These are phyloP conservation scores for Brassica nigra DNA, from an alignment of 345 rosid genomes.

Conservation along the genomic window DNA sequence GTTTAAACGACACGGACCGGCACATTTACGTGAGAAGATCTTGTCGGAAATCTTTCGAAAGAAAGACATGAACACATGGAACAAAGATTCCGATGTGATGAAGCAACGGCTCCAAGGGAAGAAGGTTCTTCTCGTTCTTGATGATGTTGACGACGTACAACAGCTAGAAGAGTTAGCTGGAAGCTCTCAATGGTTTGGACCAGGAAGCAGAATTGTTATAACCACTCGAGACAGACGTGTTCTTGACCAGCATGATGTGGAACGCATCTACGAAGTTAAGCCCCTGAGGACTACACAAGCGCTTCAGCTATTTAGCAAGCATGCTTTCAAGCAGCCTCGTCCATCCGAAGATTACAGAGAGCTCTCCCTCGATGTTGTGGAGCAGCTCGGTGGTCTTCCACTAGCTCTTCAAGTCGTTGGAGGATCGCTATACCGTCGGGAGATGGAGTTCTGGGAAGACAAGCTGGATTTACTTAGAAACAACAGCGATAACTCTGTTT, in stretches of 20 bases:
- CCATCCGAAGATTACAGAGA: slow-evolving; percentile 33
- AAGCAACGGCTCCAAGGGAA: slow-evolving; percentile 24
- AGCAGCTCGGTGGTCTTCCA: slow-evolving; percentile 45
- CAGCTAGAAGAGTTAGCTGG: slow-evolving; percentile 37
- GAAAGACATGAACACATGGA: slow-evolving; percentile 6
- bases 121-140: slow-evolving; percentile 37
- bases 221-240: slow-evolving; percentile 41
- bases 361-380: slow-evolving; percentile 24
- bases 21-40: slow-evolving; percentile 22
- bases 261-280: slow-evolving; percentile 30
- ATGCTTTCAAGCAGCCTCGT: slow-evolving; percentile 34
- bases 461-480: slow-evolving; percentile 26
- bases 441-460: slow-evolving; percentile 32
- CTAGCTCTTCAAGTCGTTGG: slow-evolving; percentile 45
- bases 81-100: slow-evolving; percentile 25
- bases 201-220: slow-evolving; percentile 42
- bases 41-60: slow-evolving; percentile 24
- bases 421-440: slow-evolving; percentile 38
- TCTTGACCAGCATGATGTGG: slow-evolving; percentile 28
- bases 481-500: slow-evolving; percentile 2
- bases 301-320: slow-evolving; percentile 42
- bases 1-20: slow-evolving; percentile 8
- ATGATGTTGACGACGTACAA: slow-evolving; percentile 34
- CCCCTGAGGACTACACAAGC: slow-evolving; percentile 37
- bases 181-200: slow-evolving; percentile 35